Evolutionary conservation across 2,329 filamentous ascomycete species (phyloP).

Genomic region (Aspergillus sp.): DNA sequence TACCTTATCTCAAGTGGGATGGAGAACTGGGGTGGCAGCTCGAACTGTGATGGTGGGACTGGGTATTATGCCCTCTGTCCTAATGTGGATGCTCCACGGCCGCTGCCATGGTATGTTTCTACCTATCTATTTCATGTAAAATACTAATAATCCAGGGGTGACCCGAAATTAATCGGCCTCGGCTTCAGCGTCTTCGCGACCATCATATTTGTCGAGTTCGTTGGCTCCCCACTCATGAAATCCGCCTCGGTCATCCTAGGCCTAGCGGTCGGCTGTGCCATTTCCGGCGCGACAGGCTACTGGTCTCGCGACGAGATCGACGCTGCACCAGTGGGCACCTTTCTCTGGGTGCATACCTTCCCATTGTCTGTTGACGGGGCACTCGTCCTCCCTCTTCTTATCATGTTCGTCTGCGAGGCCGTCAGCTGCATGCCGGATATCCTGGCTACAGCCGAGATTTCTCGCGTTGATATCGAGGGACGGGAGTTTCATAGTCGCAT

Average conservation of each 20-base stretch:
- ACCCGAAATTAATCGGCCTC: slow-evolving; percentile 74
- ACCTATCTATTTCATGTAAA: background rate
- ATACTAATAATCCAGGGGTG: slow-evolving; percentile 48
- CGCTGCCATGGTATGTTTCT: slow-evolving; percentile 63
- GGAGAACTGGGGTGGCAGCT: slow-evolving; percentile 70
- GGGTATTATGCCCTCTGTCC: slow-evolving; percentile 70
- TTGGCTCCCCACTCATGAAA: slow-evolving; percentile 83
- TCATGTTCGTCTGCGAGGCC: slow-evolving; percentile 61
- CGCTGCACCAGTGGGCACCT: slow-evolving; percentile 64
- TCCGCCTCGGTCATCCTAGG: slow-evolving; percentile 75
- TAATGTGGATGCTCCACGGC: slow-evolving; percentile 66
- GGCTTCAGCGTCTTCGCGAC: slow-evolving; percentile 79
- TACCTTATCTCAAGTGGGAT: slow-evolving; percentile 72
- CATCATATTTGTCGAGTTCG: slow-evolving; percentile 78
- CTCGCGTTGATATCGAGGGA: slow-evolving; percentile 63
- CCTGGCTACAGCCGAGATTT: slow-evolving; percentile 66
- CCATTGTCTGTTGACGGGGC: slow-evolving; percentile 63
- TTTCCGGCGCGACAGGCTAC: slow-evolving; percentile 75
- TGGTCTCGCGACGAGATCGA: slow-evolving; percentile 74
- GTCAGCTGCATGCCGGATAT: slow-evolving; percentile 72
- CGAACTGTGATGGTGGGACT: slow-evolving; percentile 52
- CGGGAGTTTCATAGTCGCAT: slow-evolving; percentile 65
- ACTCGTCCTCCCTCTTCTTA: slow-evolving; percentile 61
- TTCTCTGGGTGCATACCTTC: slow-evolving; percentile 70
- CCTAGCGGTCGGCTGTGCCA: slow-evolving; percentile 73